Base-by-base conservation (phyloP, 768 basidiomycete genomes). In the Boletus bicolor region DNA sequence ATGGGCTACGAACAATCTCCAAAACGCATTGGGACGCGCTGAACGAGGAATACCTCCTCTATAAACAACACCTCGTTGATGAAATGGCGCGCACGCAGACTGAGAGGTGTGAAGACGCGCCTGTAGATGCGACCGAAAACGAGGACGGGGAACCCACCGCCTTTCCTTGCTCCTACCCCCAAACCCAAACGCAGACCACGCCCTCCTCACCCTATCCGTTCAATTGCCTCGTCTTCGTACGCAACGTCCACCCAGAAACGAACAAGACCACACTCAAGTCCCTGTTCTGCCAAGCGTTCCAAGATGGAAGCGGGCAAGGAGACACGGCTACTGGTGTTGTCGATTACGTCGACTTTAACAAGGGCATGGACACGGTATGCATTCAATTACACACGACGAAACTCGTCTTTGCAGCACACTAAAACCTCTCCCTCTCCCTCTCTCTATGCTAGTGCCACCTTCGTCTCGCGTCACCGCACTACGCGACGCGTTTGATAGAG, bases 301-400 rank as follows among this genome's bases (percentile, higher is more conserved):
- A 35, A 19, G 63, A 42, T 1, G 49, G 50, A 14, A 36, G 7
- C 44, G 36, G 41, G 6, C 28, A 28, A 28, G 28, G 28, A 6
- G 6, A 19, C 47, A 30, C 28, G 28, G 28, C 28, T 30, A 7
- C 28, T 7, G 7, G 28, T 30, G 28, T 30, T 28, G 68, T 93
- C 30, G 87, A 92, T 64, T 93, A 93, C 53, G 79, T 92, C 17
- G 91, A 93, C 70, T 92, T 82, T 67, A 83, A 67, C 60, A 92
- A 91, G 67, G 86, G 87, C 15, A 83, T 87, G 77, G 84, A 89
- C 58, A 78, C 80, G 17, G 90, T 91, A 62, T 44, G 83, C 46
- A 2, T 47, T 9, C 21, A 2, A 48, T 9, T 36, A 36, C 12
- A 8, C 26, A 12, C 11, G 4, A 2, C 17, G 17, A 15, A 14